Conservation (phyloP, 1,284 basidiomycete genomes). For the Puccinia triticina region DNA sequence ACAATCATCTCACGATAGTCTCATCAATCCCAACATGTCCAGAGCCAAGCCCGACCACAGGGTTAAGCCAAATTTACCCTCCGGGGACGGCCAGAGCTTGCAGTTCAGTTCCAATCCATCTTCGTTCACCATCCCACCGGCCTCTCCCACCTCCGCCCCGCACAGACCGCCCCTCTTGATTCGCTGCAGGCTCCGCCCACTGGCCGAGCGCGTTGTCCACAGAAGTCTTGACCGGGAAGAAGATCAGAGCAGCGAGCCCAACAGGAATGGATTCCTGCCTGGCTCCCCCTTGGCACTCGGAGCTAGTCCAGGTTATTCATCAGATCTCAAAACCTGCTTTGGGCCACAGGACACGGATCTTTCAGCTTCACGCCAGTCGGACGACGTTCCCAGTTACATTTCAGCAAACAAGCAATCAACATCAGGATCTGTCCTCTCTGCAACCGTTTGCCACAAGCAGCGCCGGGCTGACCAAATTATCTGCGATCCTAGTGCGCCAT, state of each 20-base stretch:
- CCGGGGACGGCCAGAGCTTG: too few relatives aligned
- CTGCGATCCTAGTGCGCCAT: not conserved
- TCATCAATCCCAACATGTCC: not conserved
- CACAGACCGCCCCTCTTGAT: not conserved
- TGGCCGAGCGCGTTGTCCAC: not conserved
- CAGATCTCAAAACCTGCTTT: not conserved
- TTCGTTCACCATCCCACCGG: not conserved
- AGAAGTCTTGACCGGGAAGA: not conserved
- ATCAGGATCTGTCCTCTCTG: not conserved
- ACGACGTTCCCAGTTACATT: too few relatives aligned
- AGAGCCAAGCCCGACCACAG: not conserved
- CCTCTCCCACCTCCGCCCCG: not conserved
- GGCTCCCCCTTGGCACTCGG: not conserved
- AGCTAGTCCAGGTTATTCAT: not conserved
- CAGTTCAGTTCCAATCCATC: not conserved
- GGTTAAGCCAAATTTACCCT: not conserved
- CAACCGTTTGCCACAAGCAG: not conserved
- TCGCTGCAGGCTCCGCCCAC: conserved; percentile 15
- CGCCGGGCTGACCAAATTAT: not conserved
- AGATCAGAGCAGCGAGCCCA: not conserved
- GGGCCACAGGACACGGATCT: not conserved
- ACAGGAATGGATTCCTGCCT: not conserved
- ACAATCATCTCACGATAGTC: not conserved
- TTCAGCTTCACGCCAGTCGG: not conserved
- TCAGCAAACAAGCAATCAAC: not conserved